A percentile compares a stretch with the other conserved stretches of the same genome.
Conservation (phyloP, 2,329 filamentous ascomycete species). For the Lojkania enalia region DNA sequence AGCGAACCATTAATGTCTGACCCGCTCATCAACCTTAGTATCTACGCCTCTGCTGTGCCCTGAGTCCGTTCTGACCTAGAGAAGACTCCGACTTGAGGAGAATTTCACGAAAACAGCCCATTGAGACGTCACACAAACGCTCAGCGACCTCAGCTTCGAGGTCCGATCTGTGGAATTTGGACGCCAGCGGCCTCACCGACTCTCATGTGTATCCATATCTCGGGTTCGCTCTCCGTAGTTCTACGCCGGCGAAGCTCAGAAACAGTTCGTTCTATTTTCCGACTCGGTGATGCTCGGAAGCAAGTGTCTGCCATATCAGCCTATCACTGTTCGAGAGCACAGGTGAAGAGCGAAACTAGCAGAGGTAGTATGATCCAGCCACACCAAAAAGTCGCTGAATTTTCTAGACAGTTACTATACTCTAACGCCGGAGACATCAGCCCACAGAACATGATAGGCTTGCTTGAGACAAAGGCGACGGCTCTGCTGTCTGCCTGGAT, state of each 20-base stretch:
- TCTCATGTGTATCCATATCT: not conserved
- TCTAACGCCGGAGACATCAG: too few species aligned
- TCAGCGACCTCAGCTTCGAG: conserved; percentile 12
- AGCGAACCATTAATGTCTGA: too few species aligned
- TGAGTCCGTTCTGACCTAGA: too few species aligned
- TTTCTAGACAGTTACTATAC: too few species aligned
- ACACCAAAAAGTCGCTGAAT: too few species aligned
- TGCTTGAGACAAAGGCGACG: too few species aligned
- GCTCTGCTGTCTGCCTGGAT: too few species aligned
- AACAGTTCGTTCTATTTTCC: conserved; percentile 1
- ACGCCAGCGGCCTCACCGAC: conserved; percentile 18
- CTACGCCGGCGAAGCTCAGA: conserved; percentile 7
- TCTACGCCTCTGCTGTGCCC: not conserved
- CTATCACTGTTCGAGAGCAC: not conserved
- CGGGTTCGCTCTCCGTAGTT: not conserved
- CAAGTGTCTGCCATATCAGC: not conserved
- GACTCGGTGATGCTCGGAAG: not conserved
- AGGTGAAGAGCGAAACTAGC: too few species aligned
- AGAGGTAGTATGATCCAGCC: too few species aligned
- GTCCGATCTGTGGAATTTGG: conserved; percentile 22
- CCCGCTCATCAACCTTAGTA: too few species aligned
- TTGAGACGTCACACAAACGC: conserved; percentile 16
- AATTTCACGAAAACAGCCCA: conserved; percentile 17
- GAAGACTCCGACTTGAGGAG: conserved; percentile 13
- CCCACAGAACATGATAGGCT: too few species aligned